Percentiles rank a stretch among this genome's conserved stretches.
phyloP scores from a whole-genome alignment of 495 filamentous ascomycete species.

The Halenospora varia region DNA sequence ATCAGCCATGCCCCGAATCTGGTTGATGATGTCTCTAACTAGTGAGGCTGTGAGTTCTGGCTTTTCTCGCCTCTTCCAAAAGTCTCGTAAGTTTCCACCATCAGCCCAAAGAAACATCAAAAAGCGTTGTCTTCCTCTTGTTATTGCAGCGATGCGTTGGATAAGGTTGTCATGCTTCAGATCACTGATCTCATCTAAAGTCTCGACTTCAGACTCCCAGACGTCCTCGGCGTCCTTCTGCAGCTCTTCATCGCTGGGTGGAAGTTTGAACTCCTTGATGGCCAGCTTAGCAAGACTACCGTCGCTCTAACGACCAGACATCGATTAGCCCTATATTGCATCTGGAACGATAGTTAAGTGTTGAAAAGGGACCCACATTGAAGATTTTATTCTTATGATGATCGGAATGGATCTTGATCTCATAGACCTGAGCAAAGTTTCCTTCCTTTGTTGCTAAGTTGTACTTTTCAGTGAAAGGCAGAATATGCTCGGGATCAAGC shows the following conservation, averaged over 20 bases:
- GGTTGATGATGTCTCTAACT: neutral
- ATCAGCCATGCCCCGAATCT: conserved; percentile 4
- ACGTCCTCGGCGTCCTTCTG: neutral
- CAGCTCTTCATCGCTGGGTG: neutral
- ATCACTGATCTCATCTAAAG: conserved; percentile 9
- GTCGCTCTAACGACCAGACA: neutral
- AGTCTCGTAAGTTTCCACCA: conserved; percentile 18
- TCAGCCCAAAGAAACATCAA: conserved; percentile 24
- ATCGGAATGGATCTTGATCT: conserved; percentile 4
- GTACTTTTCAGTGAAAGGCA: neutral
- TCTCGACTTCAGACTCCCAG: neutral
- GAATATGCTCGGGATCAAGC: conserved; percentile 2
- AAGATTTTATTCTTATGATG: neutral
- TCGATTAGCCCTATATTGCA: too few relatives aligned
- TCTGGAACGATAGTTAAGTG: too few relatives aligned
- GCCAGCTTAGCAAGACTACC: neutral
- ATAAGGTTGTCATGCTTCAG: conserved; percentile 8
- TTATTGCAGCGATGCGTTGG: conserved; percentile 14
- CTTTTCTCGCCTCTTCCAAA: conserved; percentile 4
- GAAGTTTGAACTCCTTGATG: conserved; percentile 6
- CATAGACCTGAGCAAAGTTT: neutral
- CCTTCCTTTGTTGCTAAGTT: neutral
- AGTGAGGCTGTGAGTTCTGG: neutral
- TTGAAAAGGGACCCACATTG: neutral
- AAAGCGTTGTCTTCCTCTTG: conserved; percentile 5